phyloP scores from a whole-genome alignment of 75 land plant species.

The Cunninghamia lanceolata region DNA sequence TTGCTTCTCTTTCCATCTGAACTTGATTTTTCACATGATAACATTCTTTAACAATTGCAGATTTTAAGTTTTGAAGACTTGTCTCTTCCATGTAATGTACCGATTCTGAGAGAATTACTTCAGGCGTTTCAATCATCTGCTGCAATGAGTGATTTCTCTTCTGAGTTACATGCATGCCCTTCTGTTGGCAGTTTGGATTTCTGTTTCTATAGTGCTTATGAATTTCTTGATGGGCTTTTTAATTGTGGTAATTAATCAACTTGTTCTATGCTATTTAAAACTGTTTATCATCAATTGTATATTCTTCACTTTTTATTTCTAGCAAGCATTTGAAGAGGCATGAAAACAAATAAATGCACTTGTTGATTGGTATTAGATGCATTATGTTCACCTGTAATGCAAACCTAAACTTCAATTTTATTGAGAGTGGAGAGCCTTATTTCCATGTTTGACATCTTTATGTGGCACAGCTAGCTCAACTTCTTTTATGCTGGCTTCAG shows the following conservation, averaged over 20 bases:
- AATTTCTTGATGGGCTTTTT: conserved; percentile 54
- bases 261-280: neutral
- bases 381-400: neutral
- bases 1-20: neutral
- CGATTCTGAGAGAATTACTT: conserved; percentile 52
- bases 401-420: neutral
- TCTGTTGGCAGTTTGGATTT: conserved; percentile 53
- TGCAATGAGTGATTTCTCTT: conserved; percentile 18
- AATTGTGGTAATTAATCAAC: conserved; percentile 42
- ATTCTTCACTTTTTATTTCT: neutral
- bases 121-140: conserved; percentile 56
- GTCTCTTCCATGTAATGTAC: conserved; percentile 16
- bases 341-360: neutral
- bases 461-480: conserved; percentile 48
- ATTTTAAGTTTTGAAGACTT: conserved; percentile 48
- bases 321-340: neutral
- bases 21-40: neutral
- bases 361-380: conserved; percentile 1
- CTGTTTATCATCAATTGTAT: neutral
- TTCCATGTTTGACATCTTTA: neutral
- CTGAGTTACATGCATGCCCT: conserved; percentile 41
- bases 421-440: neutral
- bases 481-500: conserved; percentile 56
- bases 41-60: conserved; percentile 33
- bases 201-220: conserved; percentile 56